phyloP scores from a whole-genome alignment of 441 rosid genomes.

The Syzygium malaccense region DNA sequence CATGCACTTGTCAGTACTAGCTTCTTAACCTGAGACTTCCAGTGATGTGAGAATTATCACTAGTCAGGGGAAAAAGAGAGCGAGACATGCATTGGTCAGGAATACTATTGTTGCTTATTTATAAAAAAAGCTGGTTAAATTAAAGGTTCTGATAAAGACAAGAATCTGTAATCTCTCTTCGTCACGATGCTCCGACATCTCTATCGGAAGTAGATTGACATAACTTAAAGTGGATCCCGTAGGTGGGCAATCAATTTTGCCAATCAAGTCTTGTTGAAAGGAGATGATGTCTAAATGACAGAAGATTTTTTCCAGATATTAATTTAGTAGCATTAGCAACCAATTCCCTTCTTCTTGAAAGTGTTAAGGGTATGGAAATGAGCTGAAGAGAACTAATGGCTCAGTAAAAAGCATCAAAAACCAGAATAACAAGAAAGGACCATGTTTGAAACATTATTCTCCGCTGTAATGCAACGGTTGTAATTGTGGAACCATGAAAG shows the following conservation, averaged over 20 bases:
- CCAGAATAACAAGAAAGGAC: neutral
- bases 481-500: neutral
- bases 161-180: neutral
- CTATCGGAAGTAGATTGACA: neutral
- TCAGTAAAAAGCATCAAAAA: neutral
- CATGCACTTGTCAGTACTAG: neutral
- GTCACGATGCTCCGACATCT: neutral
- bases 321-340: neutral
- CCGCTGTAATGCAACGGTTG: neutral
- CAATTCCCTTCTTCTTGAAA: neutral
- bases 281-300: neutral
- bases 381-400: neutral
- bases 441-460: neutral
- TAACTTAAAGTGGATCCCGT: neutral
- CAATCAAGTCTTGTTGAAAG: neutral
- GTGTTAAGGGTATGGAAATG: neutral
- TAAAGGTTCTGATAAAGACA: neutral
- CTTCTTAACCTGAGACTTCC: neutral
- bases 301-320: neutral
- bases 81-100: neutral
- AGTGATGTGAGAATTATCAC: neutral
- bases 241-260: neutral
- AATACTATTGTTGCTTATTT: neutral
- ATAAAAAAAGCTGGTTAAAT: neutral
- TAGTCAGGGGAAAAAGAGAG: neutral